Evolutionary conservation across 148 eudicot species (phyloP).

Genomic region (Nepenthes gracilis): DNA sequence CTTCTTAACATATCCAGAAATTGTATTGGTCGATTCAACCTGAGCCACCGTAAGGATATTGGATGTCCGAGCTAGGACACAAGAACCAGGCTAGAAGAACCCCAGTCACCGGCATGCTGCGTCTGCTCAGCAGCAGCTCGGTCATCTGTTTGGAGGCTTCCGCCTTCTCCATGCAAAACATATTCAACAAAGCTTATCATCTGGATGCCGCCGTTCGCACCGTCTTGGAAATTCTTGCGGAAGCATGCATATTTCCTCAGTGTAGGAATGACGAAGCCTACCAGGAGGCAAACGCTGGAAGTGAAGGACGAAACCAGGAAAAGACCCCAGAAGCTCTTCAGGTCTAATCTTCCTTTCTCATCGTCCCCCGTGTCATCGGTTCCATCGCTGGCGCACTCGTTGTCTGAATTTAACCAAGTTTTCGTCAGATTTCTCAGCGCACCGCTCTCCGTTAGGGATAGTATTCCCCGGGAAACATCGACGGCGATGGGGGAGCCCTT

Average conservation of each 20-base stretch:
- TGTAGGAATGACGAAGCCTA: conserved; percentile 2
- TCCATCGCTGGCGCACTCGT: conserved; percentile 1
- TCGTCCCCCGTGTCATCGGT: background rate
- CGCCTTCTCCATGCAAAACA: too few species aligned
- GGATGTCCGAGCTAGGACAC: too few species aligned
- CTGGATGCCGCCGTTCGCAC: too few species aligned
- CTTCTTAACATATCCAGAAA: too few species aligned
- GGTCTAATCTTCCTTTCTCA: conserved; percentile 2
- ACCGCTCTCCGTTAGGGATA: conserved; percentile 13
- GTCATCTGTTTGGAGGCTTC: too few species aligned
- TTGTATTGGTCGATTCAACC: too few species aligned
- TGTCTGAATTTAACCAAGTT: background rate
- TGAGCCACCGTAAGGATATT: too few species aligned
- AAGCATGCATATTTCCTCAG: background rate
- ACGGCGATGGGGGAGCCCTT: conserved; percentile 21
- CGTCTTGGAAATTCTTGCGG: background rate
- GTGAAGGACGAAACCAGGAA: conserved; percentile 4
- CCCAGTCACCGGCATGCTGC: too few species aligned
- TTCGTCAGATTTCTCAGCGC: background rate
- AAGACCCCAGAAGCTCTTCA: conserved; percentile 15
- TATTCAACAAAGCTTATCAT: too few species aligned
- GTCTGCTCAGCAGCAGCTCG: too few species aligned
- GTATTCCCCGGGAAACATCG: conserved; percentile 22
- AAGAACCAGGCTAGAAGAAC: too few species aligned
- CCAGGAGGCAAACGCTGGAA: conserved; percentile 9